Conservation (phyloP, 768 basidiomycete genomes). For the Cystobasidium onofrii region DNA sequence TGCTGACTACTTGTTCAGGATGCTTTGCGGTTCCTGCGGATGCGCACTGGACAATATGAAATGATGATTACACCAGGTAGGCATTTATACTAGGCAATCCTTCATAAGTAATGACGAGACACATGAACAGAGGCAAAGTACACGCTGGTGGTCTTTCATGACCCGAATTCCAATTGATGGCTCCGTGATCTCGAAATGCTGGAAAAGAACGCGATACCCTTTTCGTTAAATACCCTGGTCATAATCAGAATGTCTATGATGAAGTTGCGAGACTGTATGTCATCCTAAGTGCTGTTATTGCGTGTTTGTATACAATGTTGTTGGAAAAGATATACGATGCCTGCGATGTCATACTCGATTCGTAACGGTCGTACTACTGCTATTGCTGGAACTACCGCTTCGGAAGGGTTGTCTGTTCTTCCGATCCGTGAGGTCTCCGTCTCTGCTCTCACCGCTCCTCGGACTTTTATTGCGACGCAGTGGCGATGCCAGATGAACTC, state of each 20-base stretch:
- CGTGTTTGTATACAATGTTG: not conserved
- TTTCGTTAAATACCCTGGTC: too few species aligned
- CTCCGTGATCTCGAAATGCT: not conserved
- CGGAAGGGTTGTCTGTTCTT: not conserved
- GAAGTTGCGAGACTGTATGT: too few species aligned
- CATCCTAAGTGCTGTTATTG: not conserved
- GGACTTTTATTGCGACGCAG: not conserved
- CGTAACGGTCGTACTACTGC: not conserved
- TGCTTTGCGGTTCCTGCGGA: slow-evolving; percentile 46
- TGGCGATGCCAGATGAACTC: not conserved
- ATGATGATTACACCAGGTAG: slow-evolving; percentile 49
- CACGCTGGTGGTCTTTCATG: slow-evolving; percentile 29
- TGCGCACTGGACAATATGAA: slow-evolving; percentile 48
- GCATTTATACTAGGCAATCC: too few species aligned
- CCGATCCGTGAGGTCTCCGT: too few species aligned
- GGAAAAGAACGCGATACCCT: not conserved
- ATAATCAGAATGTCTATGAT: too few species aligned
- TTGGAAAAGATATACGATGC: not conserved
- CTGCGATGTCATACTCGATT: not conserved
- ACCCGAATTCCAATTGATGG: not conserved
- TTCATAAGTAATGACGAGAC: too few species aligned
- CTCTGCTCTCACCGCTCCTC: not conserved
- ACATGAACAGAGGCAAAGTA: slow-evolving; percentile 23
- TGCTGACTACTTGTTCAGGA: slow-evolving; percentile 41
- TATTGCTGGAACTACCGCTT: not conserved